Conservation (phyloP, 129 eudicot species). For the Silybum marianum region DNA sequence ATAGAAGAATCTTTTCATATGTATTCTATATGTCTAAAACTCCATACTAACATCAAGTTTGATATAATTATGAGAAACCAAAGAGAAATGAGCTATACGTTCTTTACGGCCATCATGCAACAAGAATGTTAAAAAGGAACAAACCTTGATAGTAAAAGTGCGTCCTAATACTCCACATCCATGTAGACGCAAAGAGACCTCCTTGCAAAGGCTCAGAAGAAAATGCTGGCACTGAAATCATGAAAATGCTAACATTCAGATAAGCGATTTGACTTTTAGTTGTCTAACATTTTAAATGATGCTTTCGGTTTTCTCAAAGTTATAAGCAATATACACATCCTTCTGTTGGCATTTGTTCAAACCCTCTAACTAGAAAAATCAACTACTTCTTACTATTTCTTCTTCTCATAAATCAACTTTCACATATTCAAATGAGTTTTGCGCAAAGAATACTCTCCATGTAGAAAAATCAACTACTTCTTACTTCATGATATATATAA, state of each 20-base stretch:
- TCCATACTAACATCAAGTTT: background rate
- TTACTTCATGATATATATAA: too few relatives aligned
- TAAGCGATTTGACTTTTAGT: too few relatives aligned
- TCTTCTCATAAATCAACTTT: background rate
- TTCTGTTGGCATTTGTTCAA: background rate
- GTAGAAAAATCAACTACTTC: too few relatives aligned
- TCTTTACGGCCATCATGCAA: background rate
- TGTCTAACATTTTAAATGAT: background rate
- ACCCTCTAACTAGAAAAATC: background rate
- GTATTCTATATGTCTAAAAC: background rate
- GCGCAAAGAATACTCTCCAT: background rate
- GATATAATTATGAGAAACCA: background rate
- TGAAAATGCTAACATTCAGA: conserved; percentile 7
- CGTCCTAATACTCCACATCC: conserved; percentile 84
- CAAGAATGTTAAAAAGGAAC: background rate
- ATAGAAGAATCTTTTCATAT: background rate
- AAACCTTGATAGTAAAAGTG: conserved; percentile 83
- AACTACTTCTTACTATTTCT: background rate
- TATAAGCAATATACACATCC: background rate
- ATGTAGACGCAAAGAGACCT: conserved; percentile 81
- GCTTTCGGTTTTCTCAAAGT: background rate
- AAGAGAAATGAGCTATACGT: background rate
- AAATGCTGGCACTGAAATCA: conserved; percentile 61
- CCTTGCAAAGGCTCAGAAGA: conserved; percentile 74
- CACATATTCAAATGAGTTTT: background rate